Percentiles rank a stretch among this genome's conserved stretches.
These are phyloP conservation scores for Protomyces pachydermus DNA, from an alignment of 1,139 yeast genomes.

Conservation along the genomic window DNA sequence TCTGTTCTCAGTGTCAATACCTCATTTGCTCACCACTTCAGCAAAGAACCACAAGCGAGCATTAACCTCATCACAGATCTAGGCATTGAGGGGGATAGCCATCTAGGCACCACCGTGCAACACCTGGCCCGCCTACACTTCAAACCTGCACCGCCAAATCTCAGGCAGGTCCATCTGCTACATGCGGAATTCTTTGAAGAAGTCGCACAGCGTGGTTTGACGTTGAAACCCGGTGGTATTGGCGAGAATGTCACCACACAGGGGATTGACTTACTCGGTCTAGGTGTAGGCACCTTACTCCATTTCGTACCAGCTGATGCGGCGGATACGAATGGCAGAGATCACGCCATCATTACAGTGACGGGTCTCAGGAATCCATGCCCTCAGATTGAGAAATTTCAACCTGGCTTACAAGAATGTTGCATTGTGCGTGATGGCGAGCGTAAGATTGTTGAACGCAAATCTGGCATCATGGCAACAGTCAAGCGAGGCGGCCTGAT, in stretches of 20 bases:
- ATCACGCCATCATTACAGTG: not conserved
- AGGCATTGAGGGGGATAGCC: slow-evolving; percentile 12
- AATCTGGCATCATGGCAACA: slow-evolving; percentile 16
- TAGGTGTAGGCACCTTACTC: not conserved
- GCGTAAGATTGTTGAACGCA: not conserved
- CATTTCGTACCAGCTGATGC: not conserved
- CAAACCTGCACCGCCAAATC: slow-evolving; percentile 4
- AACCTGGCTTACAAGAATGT: slow-evolving; percentile 2
- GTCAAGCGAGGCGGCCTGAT: slow-evolving; percentile 11
- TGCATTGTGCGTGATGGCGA: slow-evolving; percentile 1
- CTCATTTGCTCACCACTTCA: slow-evolving; percentile 1
- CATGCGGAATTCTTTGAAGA: slow-evolving; percentile 8
- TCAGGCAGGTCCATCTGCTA: slow-evolving; percentile 11
- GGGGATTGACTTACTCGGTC: slow-evolving; percentile 6
- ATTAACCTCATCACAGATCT: slow-evolving; percentile 1
- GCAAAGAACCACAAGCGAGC: slow-evolving; percentile 1
- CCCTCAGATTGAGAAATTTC: slow-evolving; percentile 10
- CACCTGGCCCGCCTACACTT: slow-evolving; percentile 1
- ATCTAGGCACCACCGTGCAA: slow-evolving; percentile 5
- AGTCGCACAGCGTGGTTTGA: not conserved
- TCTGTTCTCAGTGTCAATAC: slow-evolving; percentile 5
- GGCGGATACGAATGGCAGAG: not conserved
- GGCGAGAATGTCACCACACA: slow-evolving; percentile 17
- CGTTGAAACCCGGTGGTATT: slow-evolving; percentile 3
- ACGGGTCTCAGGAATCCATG: slow-evolving; percentile 19